Evolutionary conservation across 805 yeast species (phyloP), one percentile per base, ranked within the genome.

Genomic region (Hanseniaspora thailandica): DNA sequence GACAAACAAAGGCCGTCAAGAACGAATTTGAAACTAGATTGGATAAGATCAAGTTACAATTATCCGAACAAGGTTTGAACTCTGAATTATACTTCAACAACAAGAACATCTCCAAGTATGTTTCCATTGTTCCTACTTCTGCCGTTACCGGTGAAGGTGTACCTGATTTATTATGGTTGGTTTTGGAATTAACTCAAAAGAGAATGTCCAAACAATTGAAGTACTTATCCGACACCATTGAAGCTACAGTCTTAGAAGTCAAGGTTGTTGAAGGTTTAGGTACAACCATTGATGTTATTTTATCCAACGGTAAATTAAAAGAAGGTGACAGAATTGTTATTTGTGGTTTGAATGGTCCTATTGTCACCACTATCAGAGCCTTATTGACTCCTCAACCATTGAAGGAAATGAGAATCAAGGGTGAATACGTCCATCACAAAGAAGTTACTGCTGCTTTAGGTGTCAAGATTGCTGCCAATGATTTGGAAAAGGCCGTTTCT

Each of bases 131-230:
- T 44, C 98, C 99, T 62, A 93, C 99, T 19, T 90, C 97, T 57
- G 99, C 99, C 54, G 94, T 89, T 44, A 89, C 97, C 13, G 99
- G 99, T 69, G 99, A 93, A 73, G 99, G 99, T 85, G 94, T 93
- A 62, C 98, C 99, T 48, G 99, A 93, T 80, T 77, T 93, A 73
- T 79, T 93, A 65, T 88, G 96, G 90, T 77, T 93, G 69, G 75
- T 93, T 65, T 77, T 93, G 62, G 97, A 93, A 71, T 78, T 93
- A 63, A 93, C 98, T 15, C 97, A 93, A 73, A 85, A 86, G 81
- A 84, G 98, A 75, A 93, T 93, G 99, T 86, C 96, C 59, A 89
- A 89, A 70, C 97, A 90, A 75, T 82, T 93, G 72, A 90, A 86
- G 90, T 93, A 93, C 75, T 74, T 93, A 59, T 82, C 97, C 34